Conservation (phyloP, 2,329 filamentous ascomycete species). For the Beauveria asiatica region DNA sequence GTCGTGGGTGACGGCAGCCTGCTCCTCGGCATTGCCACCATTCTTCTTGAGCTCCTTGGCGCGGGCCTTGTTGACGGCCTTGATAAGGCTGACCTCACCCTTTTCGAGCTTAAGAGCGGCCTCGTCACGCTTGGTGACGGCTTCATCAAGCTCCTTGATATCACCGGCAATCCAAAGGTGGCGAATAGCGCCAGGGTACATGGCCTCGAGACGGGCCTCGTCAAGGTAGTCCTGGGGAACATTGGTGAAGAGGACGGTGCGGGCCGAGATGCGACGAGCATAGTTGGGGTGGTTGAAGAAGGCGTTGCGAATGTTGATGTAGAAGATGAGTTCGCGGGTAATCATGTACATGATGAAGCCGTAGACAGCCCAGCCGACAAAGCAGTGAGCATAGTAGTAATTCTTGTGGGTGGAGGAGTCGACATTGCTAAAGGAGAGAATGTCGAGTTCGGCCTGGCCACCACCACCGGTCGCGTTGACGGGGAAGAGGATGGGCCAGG, state of each 20-base stretch:
- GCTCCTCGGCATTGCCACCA: slow-evolving; percentile 18
- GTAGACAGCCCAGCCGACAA: slow-evolving; percentile 76
- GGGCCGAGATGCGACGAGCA: slow-evolving; percentile 75
- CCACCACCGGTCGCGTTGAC: slow-evolving; percentile 76
- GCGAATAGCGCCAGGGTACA: slow-evolving; percentile 72
- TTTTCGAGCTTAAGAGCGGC: slow-evolving; percentile 70
- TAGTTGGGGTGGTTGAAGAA: slow-evolving; percentile 82
- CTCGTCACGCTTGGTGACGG: slow-evolving; percentile 68
- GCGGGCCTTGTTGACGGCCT: slow-evolving; percentile 38
- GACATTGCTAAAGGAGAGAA: slow-evolving; percentile 32
- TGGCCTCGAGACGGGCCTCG: slow-evolving; percentile 60
- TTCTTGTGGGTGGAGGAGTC: slow-evolving; percentile 47
- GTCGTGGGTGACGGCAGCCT: slow-evolving; percentile 42
- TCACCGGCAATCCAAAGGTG: slow-evolving; percentile 79
- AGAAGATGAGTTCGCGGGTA: slow-evolving; percentile 83
- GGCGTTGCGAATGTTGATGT: slow-evolving; percentile 86
- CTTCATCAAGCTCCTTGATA: slow-evolving; percentile 62
- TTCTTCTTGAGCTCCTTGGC: slow-evolving; percentile 27
- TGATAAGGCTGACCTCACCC: slow-evolving; percentile 75
- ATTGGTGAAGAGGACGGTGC: slow-evolving; percentile 81
- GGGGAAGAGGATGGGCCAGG: slow-evolving; percentile 78
- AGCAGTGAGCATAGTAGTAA: slow-evolving; percentile 71
- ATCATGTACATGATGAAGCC: slow-evolving; percentile 84
- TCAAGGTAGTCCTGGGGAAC: slow-evolving; percentile 74
- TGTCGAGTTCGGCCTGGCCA: slow-evolving; percentile 51